These are phyloP conservation scores for Nepenthes gracilis DNA, from an alignment of 148 eudicot genomes.

Conservation along the genomic window DNA sequence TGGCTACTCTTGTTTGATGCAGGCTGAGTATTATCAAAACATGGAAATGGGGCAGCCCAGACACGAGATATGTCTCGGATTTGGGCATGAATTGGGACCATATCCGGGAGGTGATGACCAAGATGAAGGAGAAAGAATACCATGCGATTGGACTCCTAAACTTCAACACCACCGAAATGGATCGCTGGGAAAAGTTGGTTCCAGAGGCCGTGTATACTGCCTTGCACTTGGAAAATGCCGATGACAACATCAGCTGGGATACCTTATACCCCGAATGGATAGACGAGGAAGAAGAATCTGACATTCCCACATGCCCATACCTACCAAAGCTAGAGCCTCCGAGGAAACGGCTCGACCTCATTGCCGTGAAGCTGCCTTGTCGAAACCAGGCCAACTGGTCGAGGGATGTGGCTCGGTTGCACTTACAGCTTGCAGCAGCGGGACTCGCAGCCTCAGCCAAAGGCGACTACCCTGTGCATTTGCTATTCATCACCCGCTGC, in stretches of 20 bases:
- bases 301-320: constrained; percentile 53
- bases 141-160: constrained; percentile 51
- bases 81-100: constrained; percentile 54
- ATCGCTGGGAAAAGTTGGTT: constrained; percentile 33
- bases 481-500: constrained; percentile 52
- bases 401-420: constrained; percentile 68
- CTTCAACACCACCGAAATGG: constrained; percentile 40
- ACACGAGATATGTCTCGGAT: constrained; percentile 52
- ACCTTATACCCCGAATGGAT: constrained; percentile 89
- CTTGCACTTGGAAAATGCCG: constrained; percentile 34
- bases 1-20: constrained; percentile 2
- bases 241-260: constrained; percentile 57
- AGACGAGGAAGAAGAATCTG: constrained; percentile 84
- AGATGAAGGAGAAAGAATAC: constrained; percentile 23
- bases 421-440: constrained; percentile 71
- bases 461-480: constrained; percentile 41
- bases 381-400: constrained; percentile 45
- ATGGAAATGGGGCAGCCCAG: constrained; percentile 53
- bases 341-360: constrained; percentile 43
- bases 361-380: constrained; percentile 78
- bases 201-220: constrained; percentile 31
- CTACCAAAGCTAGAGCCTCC: constrained; percentile 54
- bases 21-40: constrained; percentile 36
- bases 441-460: constrained; percentile 45
- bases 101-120: constrained; percentile 23